Evolutionary conservation across 306 rosid species (phyloP), one percentile per base, ranked within the genome.

Genomic region (Prunus mira): DNA sequence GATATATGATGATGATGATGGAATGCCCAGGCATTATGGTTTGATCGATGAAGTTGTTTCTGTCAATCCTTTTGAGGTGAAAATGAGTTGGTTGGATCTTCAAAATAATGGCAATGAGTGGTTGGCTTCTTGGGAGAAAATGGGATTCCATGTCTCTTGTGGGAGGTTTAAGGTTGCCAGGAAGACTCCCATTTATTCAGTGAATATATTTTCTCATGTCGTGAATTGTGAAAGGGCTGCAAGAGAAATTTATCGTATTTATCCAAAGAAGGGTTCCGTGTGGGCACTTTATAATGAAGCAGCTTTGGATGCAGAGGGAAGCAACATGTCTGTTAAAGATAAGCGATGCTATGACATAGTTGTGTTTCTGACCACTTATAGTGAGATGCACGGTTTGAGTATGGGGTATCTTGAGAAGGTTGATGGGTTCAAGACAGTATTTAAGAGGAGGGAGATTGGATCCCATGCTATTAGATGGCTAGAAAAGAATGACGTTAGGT

Each of bases 331-430:
- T n/a, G 72, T 20, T 6, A 76, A 79, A 68, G 82, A 85, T 69
- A 87, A 82, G 58, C 58, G 82, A 46, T 72, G 85, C 71, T 90
- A 88, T 74, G 93, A 90, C 57, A 79, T 95, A 69, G 91, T 86
- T 54, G 86, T 95, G 71, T 84, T 87, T 72, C 83, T 95, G 78
- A 88, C 98, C 14, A 88, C 80, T 80, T 90, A 82, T 76, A 89
- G 83, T 72, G 98, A 90, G 88, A 83, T 79, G 67, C 81, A 84
- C 60, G 96, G 97, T 82, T 66, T 87, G 74, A 92, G 97, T 86
- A 89, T 92, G 88, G 97, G 87, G 4, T 89, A 89, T 87, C 96
- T 95, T 60, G 92, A 90, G 90, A 92, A 92, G 84, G 97, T 92
- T 79, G 91, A 87, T 80, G 96, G 91, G 68, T 92, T 85, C 85